phyloP scores from a whole-genome alignment of 192 early-diverging fungal genomes.

The Chytriomyces confervae region DNA sequence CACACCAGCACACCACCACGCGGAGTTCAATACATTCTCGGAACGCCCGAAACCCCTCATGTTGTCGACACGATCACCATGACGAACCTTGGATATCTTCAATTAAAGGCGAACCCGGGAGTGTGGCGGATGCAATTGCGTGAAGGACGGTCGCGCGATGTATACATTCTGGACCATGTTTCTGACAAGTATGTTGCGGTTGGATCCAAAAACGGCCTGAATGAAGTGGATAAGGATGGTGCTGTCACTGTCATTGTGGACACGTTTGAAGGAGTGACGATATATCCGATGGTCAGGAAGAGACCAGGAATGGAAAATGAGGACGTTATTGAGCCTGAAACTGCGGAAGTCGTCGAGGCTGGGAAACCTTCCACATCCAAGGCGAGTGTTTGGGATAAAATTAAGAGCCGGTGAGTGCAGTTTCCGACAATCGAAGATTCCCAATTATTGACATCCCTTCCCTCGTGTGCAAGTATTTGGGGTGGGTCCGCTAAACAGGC shows the following conservation, averaged over 20 bases:
- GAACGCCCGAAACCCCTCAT: conserved; percentile 62
- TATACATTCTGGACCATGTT: conserved; percentile 76
- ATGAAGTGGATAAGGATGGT: conserved; percentile 41
- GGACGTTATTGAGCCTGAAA: conserved; percentile 64
- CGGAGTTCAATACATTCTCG: conserved; percentile 88
- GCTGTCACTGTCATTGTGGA: conserved; percentile 67
- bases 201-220: not conserved
- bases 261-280: conserved; percentile 80
- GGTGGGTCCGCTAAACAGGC: too few species aligned
- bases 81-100: conserved; percentile 98
- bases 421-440: not conserved
- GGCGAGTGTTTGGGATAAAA: conserved; percentile 62
- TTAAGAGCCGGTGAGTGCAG: conserved; percentile 47
- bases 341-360: not conserved
- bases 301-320: conserved; percentile 80
- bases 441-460: too few species aligned
- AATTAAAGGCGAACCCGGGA: conserved; percentile 92
- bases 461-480: too few species aligned
- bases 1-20: conserved; percentile 77
- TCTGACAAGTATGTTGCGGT: conserved; percentile 32
- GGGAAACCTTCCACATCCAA: not conserved
- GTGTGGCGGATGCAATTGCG: conserved; percentile 83
- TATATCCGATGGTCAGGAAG: conserved; percentile 82
- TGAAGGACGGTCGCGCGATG: conserved; percentile 78
- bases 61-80: conserved; percentile 94